A percentile compares a stretch with the other conserved stretches of the same genome.
Conservation (phyloP, 768 basidiomycete species). For the Russula griseocarnosa region DNA sequence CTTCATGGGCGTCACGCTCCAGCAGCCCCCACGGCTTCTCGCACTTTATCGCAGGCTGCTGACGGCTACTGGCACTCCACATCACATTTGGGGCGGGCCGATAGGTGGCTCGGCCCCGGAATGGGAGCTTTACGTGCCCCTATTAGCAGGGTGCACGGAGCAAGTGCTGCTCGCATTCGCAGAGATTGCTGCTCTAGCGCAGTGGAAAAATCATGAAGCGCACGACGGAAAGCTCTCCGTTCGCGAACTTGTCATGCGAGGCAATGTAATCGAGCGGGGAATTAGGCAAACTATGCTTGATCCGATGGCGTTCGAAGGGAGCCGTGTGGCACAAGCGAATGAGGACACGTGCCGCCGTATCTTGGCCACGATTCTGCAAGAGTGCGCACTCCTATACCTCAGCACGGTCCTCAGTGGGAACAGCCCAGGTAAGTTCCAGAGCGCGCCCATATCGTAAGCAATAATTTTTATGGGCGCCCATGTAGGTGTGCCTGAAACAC, state of each 20-base stretch:
- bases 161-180: slow-evolving; percentile 72
- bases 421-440: slow-evolving; percentile 24
- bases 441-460: background rate
- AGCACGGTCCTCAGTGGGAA: slow-evolving; percentile 28
- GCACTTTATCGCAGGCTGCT: slow-evolving; percentile 64
- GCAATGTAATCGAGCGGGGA: slow-evolving; percentile 64
- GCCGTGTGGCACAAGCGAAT: slow-evolving; percentile 12
- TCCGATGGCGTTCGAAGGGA: slow-evolving; percentile 41
- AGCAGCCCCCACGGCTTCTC: slow-evolving; percentile 61
- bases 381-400: slow-evolving; percentile 27
- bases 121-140: slow-evolving; percentile 57
- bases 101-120: slow-evolving; percentile 34
- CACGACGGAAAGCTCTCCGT: slow-evolving; percentile 65
- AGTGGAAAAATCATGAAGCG: slow-evolving; percentile 68
- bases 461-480: slow-evolving; percentile 17
- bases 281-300: slow-evolving; percentile 44
- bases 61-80: slow-evolving; percentile 38
- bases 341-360: slow-evolving; percentile 26
- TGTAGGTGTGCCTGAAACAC: slow-evolving; percentile 28
- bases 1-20: slow-evolving; percentile 59
- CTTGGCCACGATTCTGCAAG: slow-evolving; percentile 26
- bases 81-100: slow-evolving; percentile 44
- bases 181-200: slow-evolving; percentile 65
- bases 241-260: slow-evolving; percentile 71
- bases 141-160: slow-evolving; percentile 73